Base-by-base conservation (phyloP, 139 green algal genomes). In the Coelastrella sp. region DNA sequence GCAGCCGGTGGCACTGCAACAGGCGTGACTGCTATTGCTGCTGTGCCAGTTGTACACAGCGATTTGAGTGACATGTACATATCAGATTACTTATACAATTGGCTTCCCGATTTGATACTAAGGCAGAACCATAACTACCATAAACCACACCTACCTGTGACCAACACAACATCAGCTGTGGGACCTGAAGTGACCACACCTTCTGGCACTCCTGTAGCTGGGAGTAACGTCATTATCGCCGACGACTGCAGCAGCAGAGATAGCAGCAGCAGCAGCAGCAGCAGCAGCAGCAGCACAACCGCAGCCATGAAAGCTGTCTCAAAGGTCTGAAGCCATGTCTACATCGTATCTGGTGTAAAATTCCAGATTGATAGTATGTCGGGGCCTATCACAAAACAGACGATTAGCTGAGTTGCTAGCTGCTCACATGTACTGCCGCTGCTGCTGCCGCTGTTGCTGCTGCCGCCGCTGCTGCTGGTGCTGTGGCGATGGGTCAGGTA, bases 111-210 rank as follows among this genome's bases (percentile, higher is more conserved):
- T 71, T 11, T 71, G 2, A 71, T 71, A 47, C 32, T 47, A 1
- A 47, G 32, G 32, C 32, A 47, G 32, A 47, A 47, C 32, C 32
- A 47, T 47, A 47, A 47, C 32, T 47, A 47, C 32, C 32, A 47
- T 47, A 47, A 47, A 47, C 32, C 32, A 47, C 32, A 2, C 16
- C 16, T 76, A 95, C 91, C 92, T 89, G 94, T 94, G 4, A 96
- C 95, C 86, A 96, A 88, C 68, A 97, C 92, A 22, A 96, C 86
- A 23, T 92, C 90, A 3, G 85, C 79, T 73, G 57, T 19, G 8
- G 64, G 16, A 17, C 82, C 65, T 22, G 82, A 13, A 20, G 58
- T 76, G 14, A 58, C 66, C 68, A 76, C 73, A 16, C 22, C 85
- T 56, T 47, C 32, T 7, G 85, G n/a, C 4, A 20, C 58, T 4